phyloP scores from a whole-genome alignment of 2,329 filamentous ascomycete species.

The Microsporum ferrugineum region DNA sequence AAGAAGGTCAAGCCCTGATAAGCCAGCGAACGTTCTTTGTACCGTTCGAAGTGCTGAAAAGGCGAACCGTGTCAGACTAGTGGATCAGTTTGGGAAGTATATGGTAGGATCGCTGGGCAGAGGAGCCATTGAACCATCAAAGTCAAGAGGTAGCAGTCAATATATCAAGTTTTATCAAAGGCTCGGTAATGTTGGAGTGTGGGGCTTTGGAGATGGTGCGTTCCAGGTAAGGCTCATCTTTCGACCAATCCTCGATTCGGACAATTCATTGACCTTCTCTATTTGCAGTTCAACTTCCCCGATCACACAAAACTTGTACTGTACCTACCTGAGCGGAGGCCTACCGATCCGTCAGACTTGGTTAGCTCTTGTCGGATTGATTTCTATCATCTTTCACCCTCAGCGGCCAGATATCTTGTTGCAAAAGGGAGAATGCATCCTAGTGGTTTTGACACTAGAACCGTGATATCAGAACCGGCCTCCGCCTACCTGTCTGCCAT shows the following conservation, averaged over 20 bases:
- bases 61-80: slow-evolving; percentile 37
- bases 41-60: slow-evolving; percentile 36
- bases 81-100: slow-evolving; percentile 42
- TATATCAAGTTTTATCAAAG: slow-evolving; percentile 43
- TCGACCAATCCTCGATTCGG: background rate
- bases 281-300: slow-evolving; percentile 38
- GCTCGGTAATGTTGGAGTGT: slow-evolving; percentile 42
- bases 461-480: slow-evolving; percentile 32
- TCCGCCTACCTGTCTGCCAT: slow-evolving; percentile 32
- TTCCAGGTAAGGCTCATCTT: slow-evolving; percentile 28
- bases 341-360: slow-evolving; percentile 1
- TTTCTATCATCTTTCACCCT: slow-evolving; percentile 39
- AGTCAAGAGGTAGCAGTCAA: slow-evolving; percentile 18
- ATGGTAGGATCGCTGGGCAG: slow-evolving; percentile 40
- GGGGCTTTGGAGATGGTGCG: slow-evolving; percentile 40
- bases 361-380: slow-evolving; percentile 29
- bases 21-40: slow-evolving; percentile 22
- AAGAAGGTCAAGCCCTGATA: slow-evolving; percentile 20
- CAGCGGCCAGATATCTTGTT: slow-evolving; percentile 34
- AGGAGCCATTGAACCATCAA: slow-evolving; percentile 27
- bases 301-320: slow-evolving; percentile 43
- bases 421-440: slow-evolving; percentile 34
- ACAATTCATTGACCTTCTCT: background rate
- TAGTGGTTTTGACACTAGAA: slow-evolving; percentile 33
- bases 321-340: slow-evolving; percentile 29